phyloP scores from a whole-genome alignment of 2,329 filamentous ascomycete genomes.

The Aureobasidium subglaciale region DNA sequence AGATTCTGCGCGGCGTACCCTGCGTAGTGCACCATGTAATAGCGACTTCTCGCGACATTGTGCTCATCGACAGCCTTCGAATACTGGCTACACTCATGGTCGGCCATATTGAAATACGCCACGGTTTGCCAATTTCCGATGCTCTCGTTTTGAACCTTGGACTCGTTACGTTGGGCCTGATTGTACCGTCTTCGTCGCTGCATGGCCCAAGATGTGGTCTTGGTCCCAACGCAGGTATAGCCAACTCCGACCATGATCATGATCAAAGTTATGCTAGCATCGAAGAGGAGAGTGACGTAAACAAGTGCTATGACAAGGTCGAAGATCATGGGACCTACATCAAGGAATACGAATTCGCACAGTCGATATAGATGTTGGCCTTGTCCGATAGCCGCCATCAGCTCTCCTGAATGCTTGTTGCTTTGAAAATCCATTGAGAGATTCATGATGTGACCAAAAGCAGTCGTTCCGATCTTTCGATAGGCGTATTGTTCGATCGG shows the following conservation, averaged over 20 bases:
- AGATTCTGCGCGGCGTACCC: conserved; percentile 38
- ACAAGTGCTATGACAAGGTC: conserved; percentile 56
- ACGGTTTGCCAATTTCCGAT: conserved; percentile 56
- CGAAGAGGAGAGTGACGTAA: conserved; percentile 57
- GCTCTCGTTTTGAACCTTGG: conserved; percentile 50
- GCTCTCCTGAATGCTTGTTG: conserved; percentile 55
- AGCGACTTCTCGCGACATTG: conserved; percentile 25
- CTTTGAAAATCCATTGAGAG: conserved; percentile 66
- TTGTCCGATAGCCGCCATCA: conserved; percentile 59
- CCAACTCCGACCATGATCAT: conserved; percentile 40
- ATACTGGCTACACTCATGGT: conserved; percentile 49
- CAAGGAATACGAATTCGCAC: conserved; percentile 53
- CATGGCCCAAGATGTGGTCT: conserved; percentile 35
- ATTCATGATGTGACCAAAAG: conserved; percentile 62
- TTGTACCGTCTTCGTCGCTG: conserved; percentile 25
- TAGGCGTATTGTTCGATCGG: conserved; percentile 53
- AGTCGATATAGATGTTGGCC: conserved; percentile 54
- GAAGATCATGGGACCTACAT: conserved; percentile 53
- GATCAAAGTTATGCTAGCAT: conserved; percentile 51
- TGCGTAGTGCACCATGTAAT: conserved; percentile 26
- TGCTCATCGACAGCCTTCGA: conserved; percentile 32
- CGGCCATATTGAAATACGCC: conserved; percentile 50
- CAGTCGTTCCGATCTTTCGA: conserved; percentile 50
- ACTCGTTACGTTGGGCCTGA: conserved; percentile 39
- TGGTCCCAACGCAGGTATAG: conserved; percentile 47